phyloP scores from a whole-genome alignment of 2,329 filamentous ascomycete species.

The Colletotrichum cereale region DNA sequence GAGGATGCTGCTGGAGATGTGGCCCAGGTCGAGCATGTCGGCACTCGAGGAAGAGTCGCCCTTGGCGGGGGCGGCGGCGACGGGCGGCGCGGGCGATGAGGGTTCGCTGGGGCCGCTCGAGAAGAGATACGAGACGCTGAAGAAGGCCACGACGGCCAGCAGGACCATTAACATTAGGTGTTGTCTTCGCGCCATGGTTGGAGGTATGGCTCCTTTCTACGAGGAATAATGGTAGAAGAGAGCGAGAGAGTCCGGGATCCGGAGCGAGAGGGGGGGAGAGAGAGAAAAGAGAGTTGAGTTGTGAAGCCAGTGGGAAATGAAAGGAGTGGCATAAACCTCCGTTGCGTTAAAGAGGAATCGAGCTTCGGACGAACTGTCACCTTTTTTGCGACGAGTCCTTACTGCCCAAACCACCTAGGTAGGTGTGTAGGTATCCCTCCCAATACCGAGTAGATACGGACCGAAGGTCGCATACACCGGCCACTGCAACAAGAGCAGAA shows the following conservation, averaged over 20 bases:
- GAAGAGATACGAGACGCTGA: constrained; percentile 70
- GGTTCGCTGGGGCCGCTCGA: constrained; percentile 55
- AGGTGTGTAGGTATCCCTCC: neutral
- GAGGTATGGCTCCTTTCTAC: neutral
- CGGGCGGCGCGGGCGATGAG: constrained; percentile 21
- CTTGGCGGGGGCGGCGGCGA: constrained; percentile 38
- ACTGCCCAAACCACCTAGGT: neutral
- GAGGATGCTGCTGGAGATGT: constrained; percentile 64
- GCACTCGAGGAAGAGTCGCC: constrained; percentile 38
- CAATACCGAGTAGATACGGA: neutral
- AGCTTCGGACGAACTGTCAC: constrained; percentile 10
- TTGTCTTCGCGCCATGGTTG: constrained; percentile 64
- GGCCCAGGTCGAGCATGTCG: constrained; percentile 53
- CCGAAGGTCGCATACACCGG: neutral
- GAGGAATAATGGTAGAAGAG: neutral
- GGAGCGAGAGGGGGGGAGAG: neutral
- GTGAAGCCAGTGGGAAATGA: neutral
- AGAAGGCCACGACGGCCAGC: constrained; percentile 66
- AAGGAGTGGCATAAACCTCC: constrained; percentile 9
- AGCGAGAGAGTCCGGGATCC: too few species aligned
- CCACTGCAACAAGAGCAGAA: neutral
- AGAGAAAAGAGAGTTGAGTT: neutral
- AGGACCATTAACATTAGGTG: constrained; percentile 67
- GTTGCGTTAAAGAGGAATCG: neutral
- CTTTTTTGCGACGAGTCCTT: neutral